Conservation (phyloP, 441 rosid genomes). For the Gossypium aridum region DNA sequence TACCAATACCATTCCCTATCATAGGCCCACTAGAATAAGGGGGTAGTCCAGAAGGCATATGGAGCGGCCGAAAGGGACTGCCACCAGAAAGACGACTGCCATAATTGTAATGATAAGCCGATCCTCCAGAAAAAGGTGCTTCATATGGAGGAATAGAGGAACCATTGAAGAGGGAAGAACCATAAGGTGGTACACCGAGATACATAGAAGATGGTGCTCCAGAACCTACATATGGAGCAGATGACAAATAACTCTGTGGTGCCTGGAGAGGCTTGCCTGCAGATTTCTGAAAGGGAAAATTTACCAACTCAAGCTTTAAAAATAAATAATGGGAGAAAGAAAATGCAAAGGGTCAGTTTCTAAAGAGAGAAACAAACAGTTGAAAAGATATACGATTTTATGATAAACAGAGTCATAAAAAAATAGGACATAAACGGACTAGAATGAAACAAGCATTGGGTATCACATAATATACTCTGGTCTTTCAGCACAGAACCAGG, state of each 20-base stretch:
- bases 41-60: slow-evolving; percentile 63
- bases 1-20: slow-evolving; percentile 72
- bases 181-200: slow-evolving; percentile 83
- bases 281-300: slow-evolving; percentile 46
- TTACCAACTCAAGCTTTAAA: not conserved
- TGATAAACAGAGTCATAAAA: not conserved
- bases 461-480: not conserved
- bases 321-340: not conserved
- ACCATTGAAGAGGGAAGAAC: slow-evolving; percentile 63
- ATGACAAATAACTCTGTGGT: slow-evolving; percentile 54
- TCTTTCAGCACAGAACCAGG: not conserved
- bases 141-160: slow-evolving; percentile 88
- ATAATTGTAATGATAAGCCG: slow-evolving; percentile 85
- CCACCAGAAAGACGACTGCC: slow-evolving; percentile 66
- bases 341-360: not conserved
- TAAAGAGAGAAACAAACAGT: not conserved
- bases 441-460: not conserved
- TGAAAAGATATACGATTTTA: not conserved
- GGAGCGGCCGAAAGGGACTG: slow-evolving; percentile 82
- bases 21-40: slow-evolving; percentile 88
- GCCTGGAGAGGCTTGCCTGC: slow-evolving; percentile 70
- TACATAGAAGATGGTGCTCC: slow-evolving; percentile 79
- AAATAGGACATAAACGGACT: not conserved
- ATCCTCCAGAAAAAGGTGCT: slow-evolving; percentile 77
- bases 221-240: slow-evolving; percentile 76